Conservation (phyloP, 2,329 filamentous ascomycete species). For the Periglandula ipomoeae region DNA sequence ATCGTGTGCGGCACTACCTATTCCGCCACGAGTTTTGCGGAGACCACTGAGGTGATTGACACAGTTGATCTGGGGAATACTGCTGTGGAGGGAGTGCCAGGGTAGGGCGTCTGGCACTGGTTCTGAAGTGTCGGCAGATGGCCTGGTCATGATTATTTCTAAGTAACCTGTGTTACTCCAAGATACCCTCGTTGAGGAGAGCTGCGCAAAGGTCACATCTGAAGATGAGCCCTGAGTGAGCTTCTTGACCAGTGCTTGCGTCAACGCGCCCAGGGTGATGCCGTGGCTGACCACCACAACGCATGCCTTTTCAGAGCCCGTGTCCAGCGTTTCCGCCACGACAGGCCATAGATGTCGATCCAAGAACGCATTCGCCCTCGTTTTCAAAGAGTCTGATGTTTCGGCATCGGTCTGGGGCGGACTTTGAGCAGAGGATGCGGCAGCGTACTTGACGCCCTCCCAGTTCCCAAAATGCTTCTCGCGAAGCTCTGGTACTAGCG, state of each 20-base stretch:
- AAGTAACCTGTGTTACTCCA: conserved; percentile 48
- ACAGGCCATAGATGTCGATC: conserved; percentile 52
- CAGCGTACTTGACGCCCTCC: conserved; percentile 54
- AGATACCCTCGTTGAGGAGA: conserved; percentile 8
- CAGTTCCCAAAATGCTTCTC: conserved; percentile 68
- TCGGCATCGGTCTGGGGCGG: conserved; percentile 46
- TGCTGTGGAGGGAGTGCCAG: conserved; percentile 13
- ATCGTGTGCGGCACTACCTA: conserved; percentile 71
- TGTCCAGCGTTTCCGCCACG: conserved; percentile 6
- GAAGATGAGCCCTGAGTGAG: conserved; percentile 24
- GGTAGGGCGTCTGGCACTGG: conserved; percentile 14
- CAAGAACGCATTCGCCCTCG: conserved; percentile 58
- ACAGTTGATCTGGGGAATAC: conserved; percentile 45
- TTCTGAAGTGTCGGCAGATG: not conserved
- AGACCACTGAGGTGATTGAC: conserved; percentile 63
- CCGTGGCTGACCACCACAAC: conserved; percentile 70
- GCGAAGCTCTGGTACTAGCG: conserved; percentile 39
- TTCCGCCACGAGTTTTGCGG: conserved; percentile 72
- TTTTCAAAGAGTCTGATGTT: conserved; percentile 55
- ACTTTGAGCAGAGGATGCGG: conserved; percentile 16
- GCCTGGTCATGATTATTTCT: conserved; percentile 20
- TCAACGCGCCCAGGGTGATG: conserved; percentile 64
- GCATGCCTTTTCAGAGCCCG: conserved; percentile 24
- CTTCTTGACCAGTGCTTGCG: conserved; percentile 50
- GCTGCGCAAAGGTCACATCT: not conserved